phyloP scores from a whole-genome alignment of 257 asterid genomes.

The Nicotiana otophora region DNA sequence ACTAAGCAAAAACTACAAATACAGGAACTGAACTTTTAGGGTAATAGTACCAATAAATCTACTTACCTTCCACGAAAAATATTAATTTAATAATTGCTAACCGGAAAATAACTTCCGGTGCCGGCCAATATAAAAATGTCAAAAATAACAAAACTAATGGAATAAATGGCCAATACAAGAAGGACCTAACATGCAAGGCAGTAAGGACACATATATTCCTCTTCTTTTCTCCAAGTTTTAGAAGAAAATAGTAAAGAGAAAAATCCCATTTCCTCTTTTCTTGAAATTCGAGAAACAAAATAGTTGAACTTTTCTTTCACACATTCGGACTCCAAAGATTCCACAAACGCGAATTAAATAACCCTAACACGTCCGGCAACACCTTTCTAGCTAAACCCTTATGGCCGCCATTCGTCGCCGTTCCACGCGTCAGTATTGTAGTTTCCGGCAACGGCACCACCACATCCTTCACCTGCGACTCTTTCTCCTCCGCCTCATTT shows the following conservation, averaged over 20 bases:
- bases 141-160: slow-evolving; percentile 2
- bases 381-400: slow-evolving; percentile 73
- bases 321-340: slow-evolving; percentile 86
- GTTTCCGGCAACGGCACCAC: slow-evolving; percentile 28
- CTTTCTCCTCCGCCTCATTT: neutral
- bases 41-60: neutral
- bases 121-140: slow-evolving; percentile 10
- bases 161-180: slow-evolving; percentile 16
- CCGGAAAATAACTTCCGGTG: slow-evolving; percentile 8
- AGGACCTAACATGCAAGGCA: neutral
- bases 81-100: neutral
- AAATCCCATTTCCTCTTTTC: neutral
- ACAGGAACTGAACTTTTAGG: neutral
- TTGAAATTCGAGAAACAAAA: slow-evolving; percentile 4
- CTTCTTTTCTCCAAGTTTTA: slow-evolving; percentile 15
- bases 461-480: slow-evolving; percentile 2
- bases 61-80: neutral
- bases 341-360: slow-evolving; percentile 80
- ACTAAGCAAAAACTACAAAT: slow-evolving; percentile 28
- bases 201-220: slow-evolving; percentile 16
- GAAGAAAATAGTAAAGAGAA: neutral
- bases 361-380: slow-evolving; percentile 84
- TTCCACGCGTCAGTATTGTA: neutral
- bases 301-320: slow-evolving; percentile 17
- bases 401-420: slow-evolving; percentile 27